Evolutionary conservation across 164 flowering plant genomes (phyloP).

Genomic region (Cinnamomum micranthum): DNA sequence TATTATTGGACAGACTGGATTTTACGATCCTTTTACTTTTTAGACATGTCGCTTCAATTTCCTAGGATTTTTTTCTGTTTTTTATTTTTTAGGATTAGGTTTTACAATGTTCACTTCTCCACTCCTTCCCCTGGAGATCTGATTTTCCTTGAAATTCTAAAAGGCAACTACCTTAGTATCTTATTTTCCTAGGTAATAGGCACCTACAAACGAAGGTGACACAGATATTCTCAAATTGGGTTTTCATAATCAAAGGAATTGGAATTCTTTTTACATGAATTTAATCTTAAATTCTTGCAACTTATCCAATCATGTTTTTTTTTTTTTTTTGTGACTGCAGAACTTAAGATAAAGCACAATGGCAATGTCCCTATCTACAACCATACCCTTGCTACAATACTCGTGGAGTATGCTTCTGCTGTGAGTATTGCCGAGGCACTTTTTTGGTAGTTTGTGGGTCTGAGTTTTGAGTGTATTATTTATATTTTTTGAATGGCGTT

Average conservation of each 20-base stretch:
- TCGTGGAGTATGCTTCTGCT: constrained; percentile 93
- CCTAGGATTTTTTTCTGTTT: too few species aligned
- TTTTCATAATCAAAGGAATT: not conserved
- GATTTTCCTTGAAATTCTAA: too few species aligned
- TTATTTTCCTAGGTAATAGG: too few species aligned
- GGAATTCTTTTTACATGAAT: not conserved
- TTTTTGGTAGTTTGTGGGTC: not conserved
- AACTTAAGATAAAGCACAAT: constrained; percentile 32
- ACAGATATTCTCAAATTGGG: not conserved
- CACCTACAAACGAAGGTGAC: too few species aligned
- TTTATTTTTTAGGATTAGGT: too few species aligned
- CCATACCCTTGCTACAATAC: constrained; percentile 75
- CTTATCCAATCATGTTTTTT: not conserved
- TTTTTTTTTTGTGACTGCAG: constrained; percentile 30
- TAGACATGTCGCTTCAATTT: too few species aligned
- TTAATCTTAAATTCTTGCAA: not conserved
- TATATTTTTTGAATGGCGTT: not conserved
- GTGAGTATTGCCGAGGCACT: constrained; percentile 36
- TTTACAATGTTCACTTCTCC: too few species aligned
- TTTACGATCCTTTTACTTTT: too few species aligned
- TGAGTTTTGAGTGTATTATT: too few species aligned
- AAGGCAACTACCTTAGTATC: not conserved
- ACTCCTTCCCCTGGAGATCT: too few species aligned
- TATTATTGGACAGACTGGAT: too few species aligned
- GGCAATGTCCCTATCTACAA: constrained; percentile 42